These are phyloP conservation scores for Globisporangium apiculatum DNA, from an alignment of 352 stramenopile species.

Conservation along the genomic window DNA sequence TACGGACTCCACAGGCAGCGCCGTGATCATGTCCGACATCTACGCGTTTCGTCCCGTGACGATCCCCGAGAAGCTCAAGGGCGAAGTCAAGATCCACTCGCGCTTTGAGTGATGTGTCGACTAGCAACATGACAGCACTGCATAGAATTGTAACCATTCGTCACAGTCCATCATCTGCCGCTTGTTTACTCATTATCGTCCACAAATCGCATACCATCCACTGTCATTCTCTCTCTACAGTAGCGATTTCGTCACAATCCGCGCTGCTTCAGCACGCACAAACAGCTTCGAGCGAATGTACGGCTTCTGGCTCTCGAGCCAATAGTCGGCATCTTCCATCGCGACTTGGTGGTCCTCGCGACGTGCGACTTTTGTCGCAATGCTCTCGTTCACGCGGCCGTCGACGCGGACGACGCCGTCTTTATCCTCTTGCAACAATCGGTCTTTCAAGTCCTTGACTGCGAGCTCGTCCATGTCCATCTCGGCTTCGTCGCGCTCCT, in stretches of 20 bases:
- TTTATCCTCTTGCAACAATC: conserved; percentile 71
- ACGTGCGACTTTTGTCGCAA: conserved; percentile 41
- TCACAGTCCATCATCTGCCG: too few species aligned
- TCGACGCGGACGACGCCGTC: conserved; percentile 60
- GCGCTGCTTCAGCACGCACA: conserved; percentile 67
- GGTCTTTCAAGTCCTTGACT: conserved; percentile 77
- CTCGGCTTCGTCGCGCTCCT: conserved; percentile 79
- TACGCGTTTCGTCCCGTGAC: conserved; percentile 59
- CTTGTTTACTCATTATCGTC: not conserved
- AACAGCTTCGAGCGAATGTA: conserved; percentile 82
- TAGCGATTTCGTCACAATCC: conserved; percentile 78
- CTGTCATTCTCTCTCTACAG: conserved; percentile 20
- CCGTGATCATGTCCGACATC: conserved; percentile 53
- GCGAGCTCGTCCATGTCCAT: conserved; percentile 84
- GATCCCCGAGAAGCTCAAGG: conserved; percentile 34
- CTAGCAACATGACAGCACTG: not conserved
- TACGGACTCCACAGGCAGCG: not conserved
- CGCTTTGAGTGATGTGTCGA: conserved; percentile 41
- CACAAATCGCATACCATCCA: not conserved
- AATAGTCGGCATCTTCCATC: conserved; percentile 77
- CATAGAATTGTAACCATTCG: not conserved
- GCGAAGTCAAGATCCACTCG: conserved; percentile 60
- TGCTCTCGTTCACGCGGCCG: conserved; percentile 79
- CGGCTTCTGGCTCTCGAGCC: conserved; percentile 78
- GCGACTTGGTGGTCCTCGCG: conserved; percentile 67